Evolutionary conservation across 2,329 filamentous ascomycete genomes (phyloP).

Genomic region (Aspergillus aculeatus): DNA sequence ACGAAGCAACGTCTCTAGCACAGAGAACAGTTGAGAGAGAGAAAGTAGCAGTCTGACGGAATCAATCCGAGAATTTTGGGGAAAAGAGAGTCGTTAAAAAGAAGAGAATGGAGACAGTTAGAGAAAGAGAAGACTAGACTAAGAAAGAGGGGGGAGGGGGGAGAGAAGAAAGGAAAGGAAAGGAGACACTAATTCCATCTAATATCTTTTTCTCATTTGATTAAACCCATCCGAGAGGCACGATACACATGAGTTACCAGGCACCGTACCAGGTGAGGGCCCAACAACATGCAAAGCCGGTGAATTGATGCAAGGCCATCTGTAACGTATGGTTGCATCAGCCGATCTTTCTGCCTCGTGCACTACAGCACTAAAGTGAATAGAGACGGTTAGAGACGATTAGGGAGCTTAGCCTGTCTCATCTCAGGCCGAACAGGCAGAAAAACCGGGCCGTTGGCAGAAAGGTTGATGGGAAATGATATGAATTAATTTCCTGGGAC

Average conservation of each 20-base stretch:
- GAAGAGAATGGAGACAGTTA: not conserved
- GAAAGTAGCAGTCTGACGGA: slow-evolving; percentile 9
- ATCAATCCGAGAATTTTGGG: not conserved
- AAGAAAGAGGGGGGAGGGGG: slow-evolving; percentile 7
- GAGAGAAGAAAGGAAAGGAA: slow-evolving; percentile 16
- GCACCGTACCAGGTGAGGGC: not conserved
- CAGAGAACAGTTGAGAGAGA: slow-evolving; percentile 6
- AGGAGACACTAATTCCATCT: slow-evolving; percentile 2
- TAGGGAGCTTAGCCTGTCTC: not conserved
- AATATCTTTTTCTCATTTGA: slow-evolving; percentile 2
- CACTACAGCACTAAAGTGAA: not conserved
- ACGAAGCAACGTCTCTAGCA: slow-evolving; percentile 9
- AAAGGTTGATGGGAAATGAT: not conserved
- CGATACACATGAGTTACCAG: not conserved
- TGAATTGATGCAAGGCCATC: too few species aligned
- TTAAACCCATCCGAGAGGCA: not conserved
- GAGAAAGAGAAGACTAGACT: slow-evolving; percentile 11
- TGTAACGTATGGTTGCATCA: not conserved
- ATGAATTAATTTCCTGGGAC: slow-evolving; percentile 7
- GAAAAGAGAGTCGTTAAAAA: slow-evolving; percentile 4
- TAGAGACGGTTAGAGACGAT: not conserved
- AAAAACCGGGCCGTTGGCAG: too few species aligned
- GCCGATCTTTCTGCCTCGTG: not conserved
- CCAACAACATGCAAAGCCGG: not conserved
- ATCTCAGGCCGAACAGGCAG: not conserved